Evolutionary conservation across 75 land plant genomes (phyloP).

Genomic region (Azolla pinnata): DNA sequence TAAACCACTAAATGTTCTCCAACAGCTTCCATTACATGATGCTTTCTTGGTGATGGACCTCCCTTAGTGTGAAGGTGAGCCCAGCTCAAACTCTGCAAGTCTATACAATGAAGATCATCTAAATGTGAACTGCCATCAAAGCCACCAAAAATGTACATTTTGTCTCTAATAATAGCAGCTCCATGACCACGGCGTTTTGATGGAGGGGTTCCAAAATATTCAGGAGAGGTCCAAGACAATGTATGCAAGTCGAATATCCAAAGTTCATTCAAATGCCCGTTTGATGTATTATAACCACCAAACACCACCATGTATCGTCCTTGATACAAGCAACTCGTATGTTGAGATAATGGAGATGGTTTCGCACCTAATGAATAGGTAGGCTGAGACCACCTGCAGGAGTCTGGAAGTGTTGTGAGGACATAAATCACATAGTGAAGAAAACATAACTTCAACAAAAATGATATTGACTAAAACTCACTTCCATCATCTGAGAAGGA

Average conservation of each 20-base stretch:
- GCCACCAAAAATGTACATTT: slow-evolving; percentile 33
- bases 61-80: slow-evolving; percentile 13
- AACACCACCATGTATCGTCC: slow-evolving; percentile 23
- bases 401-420: slow-evolving; percentile 5
- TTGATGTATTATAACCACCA: slow-evolving; percentile 26
- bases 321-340: slow-evolving; percentile 22
- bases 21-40: slow-evolving; percentile 24
- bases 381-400: slow-evolving; percentile 35
- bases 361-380: slow-evolving; percentile 13
- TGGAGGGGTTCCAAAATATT: slow-evolving; percentile 25
- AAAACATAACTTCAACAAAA: background rate
- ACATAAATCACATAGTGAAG: background rate
- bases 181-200: slow-evolving; percentile 31
- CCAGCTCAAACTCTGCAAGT: slow-evolving; percentile 26
- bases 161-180: slow-evolving; percentile 20
- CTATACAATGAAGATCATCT: slow-evolving; percentile 16
- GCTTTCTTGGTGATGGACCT: slow-evolving; percentile 22
- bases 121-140: slow-evolving; percentile 21
- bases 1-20: slow-evolving; percentile 25
- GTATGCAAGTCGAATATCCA: slow-evolving; percentile 28
- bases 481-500: slow-evolving; percentile 19
- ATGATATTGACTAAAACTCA: background rate
- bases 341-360: slow-evolving; percentile 26
- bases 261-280: slow-evolving; percentile 29
- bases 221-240: slow-evolving; percentile 30